Percentiles rank a stretch among this genome's conserved stretches.
Evolutionary conservation across 2,329 filamentous ascomycete species (phyloP).

Genomic region (Beauveria sp.): DNA sequence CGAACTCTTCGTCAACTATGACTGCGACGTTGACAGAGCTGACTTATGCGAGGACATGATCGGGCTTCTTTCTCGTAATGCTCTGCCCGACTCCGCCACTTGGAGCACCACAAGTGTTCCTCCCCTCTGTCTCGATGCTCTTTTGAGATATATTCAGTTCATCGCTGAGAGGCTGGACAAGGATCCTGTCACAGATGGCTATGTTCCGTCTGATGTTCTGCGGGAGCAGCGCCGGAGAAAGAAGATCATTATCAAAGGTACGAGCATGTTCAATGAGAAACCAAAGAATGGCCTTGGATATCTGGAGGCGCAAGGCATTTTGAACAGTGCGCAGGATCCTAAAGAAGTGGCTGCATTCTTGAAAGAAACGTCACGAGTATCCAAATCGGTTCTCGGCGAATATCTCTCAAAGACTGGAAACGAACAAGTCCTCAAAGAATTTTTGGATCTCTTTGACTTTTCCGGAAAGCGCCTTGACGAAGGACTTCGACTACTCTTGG

Average conservation of each 20-base stretch:
- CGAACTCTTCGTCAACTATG: constrained; percentile 96
- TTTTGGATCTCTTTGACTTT: constrained; percentile 85
- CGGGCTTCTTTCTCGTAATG: constrained; percentile 84
- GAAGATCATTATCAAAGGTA: constrained; percentile 79
- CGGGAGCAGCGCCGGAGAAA: constrained; percentile 71
- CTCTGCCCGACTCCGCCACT: constrained; percentile 91
- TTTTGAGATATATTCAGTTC: constrained; percentile 86
- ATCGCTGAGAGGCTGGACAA: constrained; percentile 81
- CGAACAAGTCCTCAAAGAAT: constrained; percentile 74
- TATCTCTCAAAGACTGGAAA: constrained; percentile 89
- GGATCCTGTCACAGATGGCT: constrained; percentile 52
- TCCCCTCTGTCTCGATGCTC: constrained; percentile 83
- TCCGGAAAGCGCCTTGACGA: constrained; percentile 80
- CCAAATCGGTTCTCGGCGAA: constrained; percentile 86
- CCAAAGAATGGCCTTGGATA: constrained; percentile 85
- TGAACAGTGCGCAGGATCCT: constrained; percentile 66
- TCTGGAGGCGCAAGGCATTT: constrained; percentile 77
- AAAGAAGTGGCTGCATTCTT: constrained; percentile 78
- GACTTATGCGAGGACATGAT: constrained; percentile 96
- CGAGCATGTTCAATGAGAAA: constrained; percentile 89
- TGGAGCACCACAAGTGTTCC: constrained; percentile 99
- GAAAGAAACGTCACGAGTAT: constrained; percentile 77
- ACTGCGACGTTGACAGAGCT: constrained; percentile 84
- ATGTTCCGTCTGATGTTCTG: constrained; percentile 57
- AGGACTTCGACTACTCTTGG: constrained; percentile 76